Conservation (phyloP, 164 flowering plant genomes). For the Chloranthus sessilifolius region DNA sequence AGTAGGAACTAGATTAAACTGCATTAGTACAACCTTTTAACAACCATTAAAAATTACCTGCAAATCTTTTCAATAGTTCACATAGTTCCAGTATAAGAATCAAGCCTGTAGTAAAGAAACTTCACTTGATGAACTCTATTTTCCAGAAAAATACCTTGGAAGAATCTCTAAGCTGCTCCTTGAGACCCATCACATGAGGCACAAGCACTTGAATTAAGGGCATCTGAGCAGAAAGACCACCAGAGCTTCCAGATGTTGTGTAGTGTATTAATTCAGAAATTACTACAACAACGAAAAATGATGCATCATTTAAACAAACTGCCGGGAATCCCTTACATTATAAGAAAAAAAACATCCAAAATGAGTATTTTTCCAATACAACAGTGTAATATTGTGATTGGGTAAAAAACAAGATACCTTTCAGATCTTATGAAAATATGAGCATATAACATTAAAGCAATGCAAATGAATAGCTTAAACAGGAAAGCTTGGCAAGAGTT, state of each 20-base stretch:
- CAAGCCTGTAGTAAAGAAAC: background rate
- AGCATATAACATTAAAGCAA: no score
- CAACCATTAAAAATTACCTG: no score
- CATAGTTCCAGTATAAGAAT: background rate
- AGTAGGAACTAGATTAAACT: no score
- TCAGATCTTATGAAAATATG: no score
- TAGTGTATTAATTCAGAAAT: constrained; percentile 92
- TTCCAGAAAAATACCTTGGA: constrained; percentile 88
- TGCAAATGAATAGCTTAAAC: no score
- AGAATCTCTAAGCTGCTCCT: constrained; percentile 70
- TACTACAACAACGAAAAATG: constrained; percentile 45
- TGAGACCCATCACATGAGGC: constrained; percentile 83
- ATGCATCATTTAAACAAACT: background rate
- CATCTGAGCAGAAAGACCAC: constrained; percentile 68
- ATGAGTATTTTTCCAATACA: background rate
- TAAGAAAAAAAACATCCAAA: background rate
- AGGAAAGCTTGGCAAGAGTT: no score
- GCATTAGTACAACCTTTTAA: no score
- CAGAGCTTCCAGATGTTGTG: constrained; percentile 50
- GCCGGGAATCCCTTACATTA: background rate
- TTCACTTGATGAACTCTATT: background rate
- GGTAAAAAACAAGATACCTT: no score
- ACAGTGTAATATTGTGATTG: no score
- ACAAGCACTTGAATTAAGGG: constrained; percentile 94
- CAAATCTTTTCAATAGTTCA: no score